phyloP scores from a whole-genome alignment of 441 rosid species.

The Arabidopsis hybrid region DNA sequence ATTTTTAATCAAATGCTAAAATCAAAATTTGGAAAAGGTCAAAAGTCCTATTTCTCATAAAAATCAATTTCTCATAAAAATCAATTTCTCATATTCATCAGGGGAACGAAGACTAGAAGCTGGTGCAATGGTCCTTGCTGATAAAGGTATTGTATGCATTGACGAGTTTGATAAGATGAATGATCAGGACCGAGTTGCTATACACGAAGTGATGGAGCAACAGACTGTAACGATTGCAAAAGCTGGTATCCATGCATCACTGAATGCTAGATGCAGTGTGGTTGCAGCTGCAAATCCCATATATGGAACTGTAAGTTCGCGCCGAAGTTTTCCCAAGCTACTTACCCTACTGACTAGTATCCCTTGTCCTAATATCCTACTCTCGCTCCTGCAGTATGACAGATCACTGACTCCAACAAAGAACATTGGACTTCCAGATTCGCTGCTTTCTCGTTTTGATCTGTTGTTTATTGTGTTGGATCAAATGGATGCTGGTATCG shows the following conservation, averaged over 20 bases:
- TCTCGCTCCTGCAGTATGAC: slow-evolving; percentile 71
- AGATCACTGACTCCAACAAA: slow-evolving; percentile 98
- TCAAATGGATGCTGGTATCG: slow-evolving; percentile 99
- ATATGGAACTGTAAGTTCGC: slow-evolving; percentile 89
- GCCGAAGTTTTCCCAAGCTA: slow-evolving; percentile 9
- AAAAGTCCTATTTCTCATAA: too few relatives aligned
- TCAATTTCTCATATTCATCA: slow-evolving; percentile 40
- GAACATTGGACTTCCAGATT: slow-evolving; percentile 99
- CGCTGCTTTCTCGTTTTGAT: slow-evolving; percentile 98
- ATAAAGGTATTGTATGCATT: slow-evolving; percentile 95
- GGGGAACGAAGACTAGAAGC: slow-evolving; percentile 99
- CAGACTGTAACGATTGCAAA: slow-evolving; percentile 99
- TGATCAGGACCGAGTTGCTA: slow-evolving; percentile 99
- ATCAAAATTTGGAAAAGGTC: neutral
- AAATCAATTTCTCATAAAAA: slow-evolving; percentile 23
- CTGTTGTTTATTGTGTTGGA: slow-evolving; percentile 93
- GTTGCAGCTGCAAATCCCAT: slow-evolving; percentile 99
- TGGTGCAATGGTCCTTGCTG: slow-evolving; percentile 99
- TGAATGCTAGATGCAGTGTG: slow-evolving; percentile 98
- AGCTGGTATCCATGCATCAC: slow-evolving; percentile 99
- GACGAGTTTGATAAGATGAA: slow-evolving; percentile 99
- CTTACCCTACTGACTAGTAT: slow-evolving; percentile 11
- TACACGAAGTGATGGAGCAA: slow-evolving; percentile 99
- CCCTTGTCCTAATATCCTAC: slow-evolving; percentile 4
- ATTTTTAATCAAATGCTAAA: neutral